phyloP scores from a whole-genome alignment of 78 protist species.

The Dictyostelium purpureum region DNA sequence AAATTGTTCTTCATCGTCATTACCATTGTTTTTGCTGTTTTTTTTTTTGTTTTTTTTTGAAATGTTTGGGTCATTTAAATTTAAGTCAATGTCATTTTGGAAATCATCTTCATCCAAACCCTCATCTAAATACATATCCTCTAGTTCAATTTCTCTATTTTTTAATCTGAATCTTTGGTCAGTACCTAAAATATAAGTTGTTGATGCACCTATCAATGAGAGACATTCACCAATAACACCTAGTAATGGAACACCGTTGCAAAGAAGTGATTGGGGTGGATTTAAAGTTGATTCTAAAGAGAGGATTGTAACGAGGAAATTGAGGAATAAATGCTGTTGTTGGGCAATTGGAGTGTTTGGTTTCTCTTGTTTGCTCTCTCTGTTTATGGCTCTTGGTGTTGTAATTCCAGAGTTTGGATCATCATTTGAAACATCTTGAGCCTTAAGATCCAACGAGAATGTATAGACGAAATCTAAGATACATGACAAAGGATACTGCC shows the following conservation, averaged over 20 bases:
- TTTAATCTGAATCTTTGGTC: conserved; percentile 50
- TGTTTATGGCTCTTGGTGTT: conserved; percentile 5
- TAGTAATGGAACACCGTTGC: conserved; percentile 20
- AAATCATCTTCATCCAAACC: conserved; percentile 75
- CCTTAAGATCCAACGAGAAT: conserved; percentile 27
- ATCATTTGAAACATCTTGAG: not conserved
- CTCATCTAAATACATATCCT: conserved; percentile 62
- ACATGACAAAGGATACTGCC: conserved; percentile 66
- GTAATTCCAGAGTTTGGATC: not conserved
- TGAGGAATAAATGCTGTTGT: conserved; percentile 55
- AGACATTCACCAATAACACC: conserved; percentile 18
- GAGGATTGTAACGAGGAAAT: not conserved
- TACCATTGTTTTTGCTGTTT: not conserved
- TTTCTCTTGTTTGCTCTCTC: not conserved
- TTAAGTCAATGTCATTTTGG: not conserved
- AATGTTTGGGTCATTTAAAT: conserved; percentile 16
- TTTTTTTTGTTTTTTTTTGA: not conserved
- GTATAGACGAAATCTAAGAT: conserved; percentile 23
- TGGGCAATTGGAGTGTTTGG: not conserved
- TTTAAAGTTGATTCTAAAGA: not conserved
- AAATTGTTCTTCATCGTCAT: not conserved
- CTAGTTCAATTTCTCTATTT: conserved; percentile 62
- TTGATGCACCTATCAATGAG: conserved; percentile 24
- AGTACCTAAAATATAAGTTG: conserved; percentile 6
- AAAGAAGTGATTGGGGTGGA: conserved; percentile 64